Conservation (phyloP, 257 asterid species). For the Penstemon newberryi region DNA sequence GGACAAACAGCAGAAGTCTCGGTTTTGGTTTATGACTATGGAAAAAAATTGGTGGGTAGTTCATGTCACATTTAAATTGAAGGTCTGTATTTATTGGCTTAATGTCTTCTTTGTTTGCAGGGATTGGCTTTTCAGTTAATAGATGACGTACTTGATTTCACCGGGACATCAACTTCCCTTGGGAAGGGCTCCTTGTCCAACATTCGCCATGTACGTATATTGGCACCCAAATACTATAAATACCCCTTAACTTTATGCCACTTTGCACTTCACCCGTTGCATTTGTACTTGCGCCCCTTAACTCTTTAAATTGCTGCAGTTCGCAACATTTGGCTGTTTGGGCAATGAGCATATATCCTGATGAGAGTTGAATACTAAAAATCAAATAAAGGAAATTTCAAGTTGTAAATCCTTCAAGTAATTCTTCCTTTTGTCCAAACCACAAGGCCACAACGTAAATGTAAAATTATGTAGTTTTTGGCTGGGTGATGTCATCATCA, state of each 20-base stretch:
- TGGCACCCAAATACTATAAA: too few relatives aligned
- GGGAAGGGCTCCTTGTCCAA: slow-evolving; percentile 98
- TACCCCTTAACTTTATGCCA: too few relatives aligned
- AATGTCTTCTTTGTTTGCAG: slow-evolving; percentile 40
- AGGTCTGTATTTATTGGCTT: neutral
- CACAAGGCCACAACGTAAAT: neutral
- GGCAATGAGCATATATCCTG: too few relatives aligned
- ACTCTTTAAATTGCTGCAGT: too few relatives aligned
- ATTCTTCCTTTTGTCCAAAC: neutral
- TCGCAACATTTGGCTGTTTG: too few relatives aligned
- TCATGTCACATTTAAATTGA: neutral
- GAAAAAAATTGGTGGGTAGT: slow-evolving; percentile 79
- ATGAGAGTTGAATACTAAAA: too few relatives aligned
- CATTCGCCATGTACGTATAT: slow-evolving; percentile 71
- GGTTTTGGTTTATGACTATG: slow-evolving; percentile 80
- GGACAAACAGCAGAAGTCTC: slow-evolving; percentile 95
- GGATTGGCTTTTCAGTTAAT: slow-evolving; percentile 94
- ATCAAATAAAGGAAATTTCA: too few relatives aligned
- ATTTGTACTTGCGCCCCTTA: too few relatives aligned
- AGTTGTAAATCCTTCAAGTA: neutral
- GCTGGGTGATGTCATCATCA: too few relatives aligned
- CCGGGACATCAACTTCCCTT: slow-evolving; percentile 85
- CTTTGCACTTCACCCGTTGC: too few relatives aligned
- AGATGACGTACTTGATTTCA: slow-evolving; percentile 92
- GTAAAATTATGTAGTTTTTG: too few relatives aligned